Base-by-base conservation (phyloP, 768 basidiomycete genomes). In the Podaxis sp. region DNA sequence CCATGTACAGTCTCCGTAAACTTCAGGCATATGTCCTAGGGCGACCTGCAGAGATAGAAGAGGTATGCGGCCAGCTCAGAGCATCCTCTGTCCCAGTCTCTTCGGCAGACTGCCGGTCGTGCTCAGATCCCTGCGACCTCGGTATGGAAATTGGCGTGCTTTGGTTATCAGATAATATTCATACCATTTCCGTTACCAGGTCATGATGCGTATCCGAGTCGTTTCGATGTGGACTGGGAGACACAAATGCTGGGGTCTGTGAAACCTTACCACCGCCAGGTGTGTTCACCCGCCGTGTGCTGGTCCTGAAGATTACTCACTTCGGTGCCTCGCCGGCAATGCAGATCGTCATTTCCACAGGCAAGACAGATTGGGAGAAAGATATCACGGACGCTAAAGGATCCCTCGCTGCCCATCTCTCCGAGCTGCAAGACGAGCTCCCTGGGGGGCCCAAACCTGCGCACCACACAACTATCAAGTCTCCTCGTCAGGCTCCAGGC, bases 291-390 rank as follows among this genome's bases (percentile, higher is more conserved):
- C 48, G 59, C 54, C 48, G 53, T 15, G 22, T 39, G 26, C 52
- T 55, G 22, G 39, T 36, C 48, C 17, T 19, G 26, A 56, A 24
- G 26, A 51, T n/a, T 30, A 13, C 28, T 61, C 22, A 61, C 49
- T 24, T 52, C 40, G 57, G 57, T 44, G 33, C 61, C 59, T 57
- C 63, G n/a, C 61, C 60, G 59, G 62, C 40, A 49, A 52, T 12
- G 38, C 71, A 95, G 89, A 81, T 96, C 38, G 80, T 98, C 38
- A 91, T 98, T 58, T 95, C 93, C 1, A 96, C 95, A 0, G 94
- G 94, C 5, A 88, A 91, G 74, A 81, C 87, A 19, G 94, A 99
- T 76, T 98, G 96, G 96, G 84, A 86, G 42, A 80, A 81, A 46
- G 88, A 95, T 48, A 86, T 98, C 63, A 89, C 90, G 2, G 84